Base-by-base conservation (phyloP, 768 basidiomycete species). In the Termitomyces sp. region DNA sequence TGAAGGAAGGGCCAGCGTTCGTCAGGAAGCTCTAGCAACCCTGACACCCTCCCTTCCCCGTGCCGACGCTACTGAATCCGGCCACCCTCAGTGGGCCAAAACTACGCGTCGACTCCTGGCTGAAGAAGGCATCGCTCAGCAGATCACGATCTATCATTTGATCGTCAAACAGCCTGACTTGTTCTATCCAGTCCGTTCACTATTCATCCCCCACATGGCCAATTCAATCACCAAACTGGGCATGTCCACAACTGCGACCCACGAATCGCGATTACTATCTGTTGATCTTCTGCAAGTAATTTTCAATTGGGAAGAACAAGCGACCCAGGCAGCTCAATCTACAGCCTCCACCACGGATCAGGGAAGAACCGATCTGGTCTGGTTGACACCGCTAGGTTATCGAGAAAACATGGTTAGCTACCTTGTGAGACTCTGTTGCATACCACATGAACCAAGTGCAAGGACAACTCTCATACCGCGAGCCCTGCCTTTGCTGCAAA, bases 321-420 rank as follows among this genome's bases (percentile, higher is more conserved):
- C 81, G 61, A 75, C 68, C 8, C 73, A 78, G 61, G 68, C 71
- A 13, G 42, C 58, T 16, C 63, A 59, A 39, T 51, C 57, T 24
- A 60, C 58, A 55, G 48, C 67, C 2, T 66, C 61, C 24, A 58
- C 61, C 20, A 51, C 63, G 18, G 73, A 75, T 24, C 63, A 62
- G n/a, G 65, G 55, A 36, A 61, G 54, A 9, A 65, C 67, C 44
- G 74, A 74, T 50, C 63, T 70, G 50, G 58, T 69, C 39, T 96
- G 94, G 92, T 73, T 84, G 22, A 92, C 91, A 0, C 93, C 96
- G 2, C 75, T 91, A 33, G 80, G 82, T 22, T 87, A 93, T 59
- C 85, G 93, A 33, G 96, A 98, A 74, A 89, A 89, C 61, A 91
- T 97, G 76, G 90, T 98, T 64, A 95, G 94, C 77, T 97, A 95